A percentile compares a stretch with the other conserved stretches of the same genome.
Evolutionary conservation across 306 rosid species (phyloP).

Genomic region (Quercus engelmannii): DNA sequence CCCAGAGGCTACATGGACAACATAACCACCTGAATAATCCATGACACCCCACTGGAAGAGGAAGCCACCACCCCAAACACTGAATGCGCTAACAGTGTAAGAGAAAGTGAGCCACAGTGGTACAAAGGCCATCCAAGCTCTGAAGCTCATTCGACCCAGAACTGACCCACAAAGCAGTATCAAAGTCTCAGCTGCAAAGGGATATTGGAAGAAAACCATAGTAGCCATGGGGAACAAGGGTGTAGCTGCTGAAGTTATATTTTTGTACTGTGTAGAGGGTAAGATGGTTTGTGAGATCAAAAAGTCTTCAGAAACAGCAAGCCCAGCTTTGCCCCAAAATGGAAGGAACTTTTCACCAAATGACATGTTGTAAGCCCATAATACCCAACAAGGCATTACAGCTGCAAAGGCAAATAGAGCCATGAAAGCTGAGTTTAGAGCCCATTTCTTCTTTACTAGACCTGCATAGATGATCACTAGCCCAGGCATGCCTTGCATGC

Average conservation of each 20-base stretch:
- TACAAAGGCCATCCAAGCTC: conserved; percentile 45
- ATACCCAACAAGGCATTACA: conserved; percentile 36
- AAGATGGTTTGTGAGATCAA: conserved; percentile 15
- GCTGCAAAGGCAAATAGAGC: conserved; percentile 44
- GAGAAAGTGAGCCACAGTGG: conserved; percentile 41
- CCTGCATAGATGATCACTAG: conserved; percentile 14
- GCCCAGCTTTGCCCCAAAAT: conserved; percentile 45
- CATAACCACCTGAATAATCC: conserved; percentile 44
- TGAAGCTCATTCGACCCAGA: conserved; percentile 38
- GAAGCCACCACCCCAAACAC: conserved; percentile 50
- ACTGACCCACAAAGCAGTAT: conserved; percentile 29
- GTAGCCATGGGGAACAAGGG: conserved; percentile 27
- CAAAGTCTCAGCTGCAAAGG: conserved; percentile 31
- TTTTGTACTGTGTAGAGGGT: conserved; percentile 10
- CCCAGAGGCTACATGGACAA: conserved; percentile 44
- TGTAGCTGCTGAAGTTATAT: background rate
- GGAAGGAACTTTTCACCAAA: conserved; percentile 34
- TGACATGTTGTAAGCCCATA: conserved; percentile 35
- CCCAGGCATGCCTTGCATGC: conserved; percentile 13
- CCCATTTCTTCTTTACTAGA: conserved; percentile 43
- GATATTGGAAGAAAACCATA: conserved; percentile 36
- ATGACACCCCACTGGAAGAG: conserved; percentile 51
- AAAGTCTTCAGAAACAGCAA: conserved; percentile 35
- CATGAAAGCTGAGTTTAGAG: conserved; percentile 47
- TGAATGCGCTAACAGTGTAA: conserved; percentile 34